Evolutionary conservation across 1,139 yeast genomes (phyloP).

Genomic region (Geotrichum histeridarum): DNA sequence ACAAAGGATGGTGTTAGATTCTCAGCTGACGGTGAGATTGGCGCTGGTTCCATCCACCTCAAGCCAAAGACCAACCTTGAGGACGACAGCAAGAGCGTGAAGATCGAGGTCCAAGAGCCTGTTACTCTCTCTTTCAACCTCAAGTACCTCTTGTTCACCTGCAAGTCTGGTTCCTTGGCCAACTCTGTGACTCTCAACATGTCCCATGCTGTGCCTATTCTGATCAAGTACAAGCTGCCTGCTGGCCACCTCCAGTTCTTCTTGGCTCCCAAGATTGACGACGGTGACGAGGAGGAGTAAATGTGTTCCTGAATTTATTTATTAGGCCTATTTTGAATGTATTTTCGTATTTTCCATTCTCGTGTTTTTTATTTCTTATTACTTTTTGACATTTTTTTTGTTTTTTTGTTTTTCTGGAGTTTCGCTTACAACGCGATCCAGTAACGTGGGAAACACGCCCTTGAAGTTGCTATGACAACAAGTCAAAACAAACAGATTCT

Average conservation of each 20-base stretch:
- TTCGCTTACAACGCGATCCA: background rate
- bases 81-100: constrained; percentile 67
- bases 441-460: background rate
- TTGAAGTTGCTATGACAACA: constrained; percentile 6
- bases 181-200: constrained; percentile 74
- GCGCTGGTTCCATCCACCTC: constrained; percentile 79
- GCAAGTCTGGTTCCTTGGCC: constrained; percentile 82
- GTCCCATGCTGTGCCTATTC: constrained; percentile 89
- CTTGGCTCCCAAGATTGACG: constrained; percentile 96
- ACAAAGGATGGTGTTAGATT: constrained; percentile 91
- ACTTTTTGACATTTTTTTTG: background rate
- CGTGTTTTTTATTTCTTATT: background rate
- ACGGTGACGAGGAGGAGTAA: constrained; percentile 46
- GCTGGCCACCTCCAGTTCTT: constrained; percentile 93
- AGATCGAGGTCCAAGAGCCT: constrained; percentile 76
- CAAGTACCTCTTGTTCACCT: constrained; percentile 82
- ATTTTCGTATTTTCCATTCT: background rate
- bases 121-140: constrained; percentile 88
- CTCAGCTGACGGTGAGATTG: constrained; percentile 87
- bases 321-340: background rate
- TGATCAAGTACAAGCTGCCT: constrained; percentile 86
- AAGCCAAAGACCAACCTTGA: constrained; percentile 82
- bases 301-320: background rate
- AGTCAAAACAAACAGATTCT: constrained; percentile 6
- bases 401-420: background rate